Conservation (phyloP, 2,329 filamentous ascomycete genomes). For the Arthrocladium fulminans region DNA sequence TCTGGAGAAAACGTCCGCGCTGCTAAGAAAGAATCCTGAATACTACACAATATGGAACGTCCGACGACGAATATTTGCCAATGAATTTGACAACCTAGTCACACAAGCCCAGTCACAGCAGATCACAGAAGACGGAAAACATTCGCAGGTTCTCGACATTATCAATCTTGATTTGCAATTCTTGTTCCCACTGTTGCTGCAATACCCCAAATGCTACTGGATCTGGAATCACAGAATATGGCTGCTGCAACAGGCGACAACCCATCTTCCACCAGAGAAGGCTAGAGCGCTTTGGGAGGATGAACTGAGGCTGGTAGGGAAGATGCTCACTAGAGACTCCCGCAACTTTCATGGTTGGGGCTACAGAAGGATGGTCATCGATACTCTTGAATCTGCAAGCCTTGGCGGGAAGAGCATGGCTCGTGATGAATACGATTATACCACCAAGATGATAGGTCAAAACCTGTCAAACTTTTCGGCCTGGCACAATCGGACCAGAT, state of each 20-base stretch:
- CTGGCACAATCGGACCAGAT: conserved; percentile 82
- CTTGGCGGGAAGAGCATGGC: conserved; percentile 55
- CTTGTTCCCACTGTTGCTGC: conserved; percentile 70
- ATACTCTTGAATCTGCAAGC: conserved; percentile 56
- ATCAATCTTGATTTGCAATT: conserved; percentile 70
- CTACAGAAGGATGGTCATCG: conserved; percentile 72
- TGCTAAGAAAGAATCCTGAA: conserved; percentile 39
- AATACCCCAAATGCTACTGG: conserved; percentile 97
- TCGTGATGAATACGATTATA: conserved; percentile 79
- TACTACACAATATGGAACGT: conserved; percentile 44
- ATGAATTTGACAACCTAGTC: conserved; percentile 21
- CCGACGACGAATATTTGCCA: conserved; percentile 51
- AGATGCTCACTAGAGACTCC: conserved; percentile 78
- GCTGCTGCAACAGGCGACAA: conserved; percentile 65
- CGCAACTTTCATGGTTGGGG: conserved; percentile 97
- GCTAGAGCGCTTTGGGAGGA: conserved; percentile 68
- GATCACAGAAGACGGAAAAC: conserved; percentile 23
- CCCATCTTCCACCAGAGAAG: conserved; percentile 47
- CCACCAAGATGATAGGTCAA: conserved; percentile 73
- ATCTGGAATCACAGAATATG: conserved; percentile 95
- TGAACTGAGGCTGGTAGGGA: conserved; percentile 71
- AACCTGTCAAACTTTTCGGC: conserved; percentile 94
- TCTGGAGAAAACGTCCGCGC: conserved; percentile 35
- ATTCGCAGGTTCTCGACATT: conserved; percentile 39
- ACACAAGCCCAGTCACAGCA: conserved; percentile 17